Conservation (phyloP, 2,329 filamentous ascomycete species). For the Colletotrichum sp. region DNA sequence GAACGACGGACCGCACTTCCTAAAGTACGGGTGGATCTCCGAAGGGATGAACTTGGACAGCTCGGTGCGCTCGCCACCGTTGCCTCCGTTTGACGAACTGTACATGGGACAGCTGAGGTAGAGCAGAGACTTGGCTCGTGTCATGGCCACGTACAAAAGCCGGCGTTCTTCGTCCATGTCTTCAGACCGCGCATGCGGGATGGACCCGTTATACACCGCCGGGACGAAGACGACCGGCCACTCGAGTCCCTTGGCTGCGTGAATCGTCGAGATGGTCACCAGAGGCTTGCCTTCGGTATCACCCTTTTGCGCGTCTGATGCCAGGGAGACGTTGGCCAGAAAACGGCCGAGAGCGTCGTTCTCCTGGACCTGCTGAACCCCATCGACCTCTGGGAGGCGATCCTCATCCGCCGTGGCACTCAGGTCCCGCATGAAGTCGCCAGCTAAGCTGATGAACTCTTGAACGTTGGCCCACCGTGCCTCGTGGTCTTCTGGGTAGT, state of each 20-base stretch:
- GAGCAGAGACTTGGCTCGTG: slow-evolving; percentile 82
- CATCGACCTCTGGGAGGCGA: slow-evolving; percentile 70
- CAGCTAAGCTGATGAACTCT: slow-evolving; percentile 82
- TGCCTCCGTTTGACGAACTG: slow-evolving; percentile 61
- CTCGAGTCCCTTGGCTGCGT: slow-evolving; percentile 93
- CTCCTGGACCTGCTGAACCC: slow-evolving; percentile 71
- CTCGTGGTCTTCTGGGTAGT: slow-evolving; percentile 77
- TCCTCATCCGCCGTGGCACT: slow-evolving; percentile 52
- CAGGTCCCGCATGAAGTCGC: slow-evolving; percentile 65
- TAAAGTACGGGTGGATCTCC: slow-evolving; percentile 39
- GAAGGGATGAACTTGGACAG: slow-evolving; percentile 76
- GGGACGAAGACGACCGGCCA: slow-evolving; percentile 97
- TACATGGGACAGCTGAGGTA: slow-evolving; percentile 83
- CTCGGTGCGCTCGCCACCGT: slow-evolving; percentile 55
- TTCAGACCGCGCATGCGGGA: slow-evolving; percentile 86
- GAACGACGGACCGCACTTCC: slow-evolving; percentile 73
- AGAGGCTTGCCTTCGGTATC: slow-evolving; percentile 63
- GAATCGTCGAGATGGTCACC: slow-evolving; percentile 94
- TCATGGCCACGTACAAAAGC: slow-evolving; percentile 96
- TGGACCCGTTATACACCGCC: slow-evolving; percentile 86
- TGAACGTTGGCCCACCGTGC: slow-evolving; percentile 87
- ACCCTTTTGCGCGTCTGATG: slow-evolving; percentile 71
- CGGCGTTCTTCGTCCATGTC: slow-evolving; percentile 87
- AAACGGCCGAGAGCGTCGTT: slow-evolving; percentile 74
- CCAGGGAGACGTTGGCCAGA: slow-evolving; percentile 88